Evolutionary conservation across 306 rosid species (phyloP), one percentile per base, ranked within the genome.

Genomic region (Carpinus viminea): DNA sequence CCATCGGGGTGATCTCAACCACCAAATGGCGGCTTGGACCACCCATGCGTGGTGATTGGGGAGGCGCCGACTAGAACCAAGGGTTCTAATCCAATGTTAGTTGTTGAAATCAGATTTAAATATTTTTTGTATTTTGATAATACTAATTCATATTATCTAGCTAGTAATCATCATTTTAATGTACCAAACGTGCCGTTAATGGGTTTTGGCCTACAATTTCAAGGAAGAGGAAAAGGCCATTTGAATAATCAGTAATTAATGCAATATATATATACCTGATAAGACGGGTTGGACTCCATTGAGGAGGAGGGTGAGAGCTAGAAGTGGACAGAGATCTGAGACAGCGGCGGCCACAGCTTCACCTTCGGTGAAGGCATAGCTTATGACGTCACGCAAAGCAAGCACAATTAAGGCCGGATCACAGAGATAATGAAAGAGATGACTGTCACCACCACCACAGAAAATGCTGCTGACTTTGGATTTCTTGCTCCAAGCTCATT

Each of bases 281-380:
- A 94, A 82, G 38, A 94, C 94, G 0, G 96, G 98, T 9, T 94
- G 98, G 76, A 94, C 41, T 70, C 98, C 97, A 10, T 94, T 94
- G 69, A 94, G 91, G 74, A 86, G 21, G 48, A 94, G 78, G 26
- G 94, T n/a, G 74, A 92, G 72, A 20, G 97, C 83, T 0, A 92
- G 94, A 5, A 94, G 85, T 1, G 96, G 93, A 28, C 91, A 81
- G 20, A 94, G 96, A 82, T 90, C 97, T 0, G 98, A 94, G 31
- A 94, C 98, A 0, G 96, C 98, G 52, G 91, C 90, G 3, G 98
- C 90, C 4, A 93, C 98, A 0, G n/a, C 72, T 79, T 87, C 93
- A 15, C 98, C 98, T 0, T 71, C 91, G 0, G 94, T 93, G 87
- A 93, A 93, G 36, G 79, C 87, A 60, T 93, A 91, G 83, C 98